These are phyloP conservation scores for Asterophora lycoperdoides DNA, from an alignment of 768 basidiomycete species.

Conservation along the genomic window DNA sequence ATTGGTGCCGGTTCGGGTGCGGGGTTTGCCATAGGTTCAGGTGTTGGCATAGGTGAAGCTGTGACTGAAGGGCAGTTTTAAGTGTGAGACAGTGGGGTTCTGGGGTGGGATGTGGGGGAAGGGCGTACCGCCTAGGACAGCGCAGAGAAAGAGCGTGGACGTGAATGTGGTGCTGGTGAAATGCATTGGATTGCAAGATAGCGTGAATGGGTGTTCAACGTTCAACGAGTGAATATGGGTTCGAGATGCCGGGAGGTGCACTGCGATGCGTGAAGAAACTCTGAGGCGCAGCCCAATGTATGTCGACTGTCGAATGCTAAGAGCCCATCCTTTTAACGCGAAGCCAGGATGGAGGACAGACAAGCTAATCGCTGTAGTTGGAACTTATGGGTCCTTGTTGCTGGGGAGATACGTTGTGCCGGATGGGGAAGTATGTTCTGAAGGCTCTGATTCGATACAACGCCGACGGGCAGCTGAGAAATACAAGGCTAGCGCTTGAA, in stretches of 20 bases:
- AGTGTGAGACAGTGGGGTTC: not conserved
- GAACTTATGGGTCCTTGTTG: not conserved
- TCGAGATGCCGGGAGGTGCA: too few species aligned
- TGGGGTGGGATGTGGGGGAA: not conserved
- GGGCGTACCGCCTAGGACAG: constrained; percentile 2
- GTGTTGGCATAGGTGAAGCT: constrained; percentile 7
- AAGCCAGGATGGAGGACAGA: not conserved
- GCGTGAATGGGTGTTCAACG: too few species aligned
- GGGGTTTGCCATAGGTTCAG: constrained; percentile 17
- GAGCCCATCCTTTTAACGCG: constrained; percentile 1
- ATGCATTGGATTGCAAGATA: not conserved
- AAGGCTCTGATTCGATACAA: not conserved
- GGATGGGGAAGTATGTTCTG: not conserved
- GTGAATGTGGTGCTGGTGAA: constrained; percentile 1
- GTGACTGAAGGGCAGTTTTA: not conserved
- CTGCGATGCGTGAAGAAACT: too few species aligned
- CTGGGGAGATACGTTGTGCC: not conserved
- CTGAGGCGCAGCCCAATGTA: too few species aligned
- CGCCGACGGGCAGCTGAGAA: not conserved
- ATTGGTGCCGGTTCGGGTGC: constrained; percentile 15
- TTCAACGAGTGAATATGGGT: too few species aligned
- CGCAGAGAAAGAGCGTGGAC: constrained; percentile 1
- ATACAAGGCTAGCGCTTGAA: not conserved
- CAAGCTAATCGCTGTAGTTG: constrained; percentile 2
- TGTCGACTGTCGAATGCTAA: too few species aligned